Evolutionary conservation across 2,329 filamentous ascomycete genomes (phyloP).

Genomic region (Orbilia quercus): DNA sequence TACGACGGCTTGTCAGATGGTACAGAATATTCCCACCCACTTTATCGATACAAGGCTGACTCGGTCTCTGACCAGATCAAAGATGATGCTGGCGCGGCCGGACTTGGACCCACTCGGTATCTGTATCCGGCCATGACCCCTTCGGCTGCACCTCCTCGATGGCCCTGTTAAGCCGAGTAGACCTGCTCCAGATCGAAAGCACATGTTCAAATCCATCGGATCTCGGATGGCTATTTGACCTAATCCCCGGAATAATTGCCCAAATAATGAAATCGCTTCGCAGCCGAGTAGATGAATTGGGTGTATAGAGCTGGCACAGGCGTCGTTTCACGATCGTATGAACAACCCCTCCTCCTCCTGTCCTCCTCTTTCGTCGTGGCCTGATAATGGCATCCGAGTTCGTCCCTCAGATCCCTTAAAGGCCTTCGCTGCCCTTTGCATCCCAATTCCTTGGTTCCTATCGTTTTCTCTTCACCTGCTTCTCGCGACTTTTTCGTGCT

Average conservation of each 20-base stretch:
- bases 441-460: slow-evolving; percentile 10
- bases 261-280: slow-evolving; percentile 30
- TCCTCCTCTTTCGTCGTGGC: slow-evolving; percentile 37
- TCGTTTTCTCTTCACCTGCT: slow-evolving; percentile 10
- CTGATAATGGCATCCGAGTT: slow-evolving; percentile 43
- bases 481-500: slow-evolving; percentile 12
- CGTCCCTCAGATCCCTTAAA: slow-evolving; percentile 33
- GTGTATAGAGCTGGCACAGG: slow-evolving; percentile 39
- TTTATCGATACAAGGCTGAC: neutral
- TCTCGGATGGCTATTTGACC: slow-evolving; percentile 47
- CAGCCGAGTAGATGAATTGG: slow-evolving; percentile 31
- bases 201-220: slow-evolving; percentile 9
- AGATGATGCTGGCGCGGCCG: neutral
- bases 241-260: slow-evolving; percentile 40
- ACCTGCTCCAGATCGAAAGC: slow-evolving; percentile 34
- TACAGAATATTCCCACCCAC: too few relatives aligned
- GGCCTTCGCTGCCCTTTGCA: slow-evolving; percentile 36
- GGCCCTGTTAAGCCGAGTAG: slow-evolving; percentile 16
- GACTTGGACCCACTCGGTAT: slow-evolving; percentile 10
- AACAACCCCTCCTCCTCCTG: slow-evolving; percentile 26
- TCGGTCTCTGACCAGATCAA: slow-evolving; percentile 12
- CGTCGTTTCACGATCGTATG: slow-evolving; percentile 54
- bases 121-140: slow-evolving; percentile 13
- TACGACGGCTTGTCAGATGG: slow-evolving; percentile 13
- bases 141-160: slow-evolving; percentile 46